Evolutionary conservation across 257 asterid genomes (phyloP).

Genomic region (Asclepias syriaca): DNA sequence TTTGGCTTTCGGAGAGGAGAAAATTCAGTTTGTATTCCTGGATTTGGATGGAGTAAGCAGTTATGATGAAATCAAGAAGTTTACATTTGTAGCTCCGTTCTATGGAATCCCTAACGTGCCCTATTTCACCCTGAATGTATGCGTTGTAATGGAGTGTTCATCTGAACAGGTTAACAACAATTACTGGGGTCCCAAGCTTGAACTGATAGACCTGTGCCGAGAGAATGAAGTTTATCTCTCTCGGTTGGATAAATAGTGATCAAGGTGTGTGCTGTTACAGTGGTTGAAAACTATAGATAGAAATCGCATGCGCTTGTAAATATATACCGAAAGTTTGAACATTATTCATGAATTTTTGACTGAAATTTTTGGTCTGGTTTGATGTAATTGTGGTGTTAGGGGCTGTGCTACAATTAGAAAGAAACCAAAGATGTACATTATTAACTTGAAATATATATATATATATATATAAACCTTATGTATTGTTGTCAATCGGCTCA

Average conservation of each 20-base stretch:
- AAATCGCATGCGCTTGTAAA: neutral
- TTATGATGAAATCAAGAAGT: conserved; percentile 37
- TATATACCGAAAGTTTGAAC: too few relatives aligned
- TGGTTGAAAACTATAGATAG: neutral
- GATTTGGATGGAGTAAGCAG: conserved; percentile 46
- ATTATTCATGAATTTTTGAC: too few relatives aligned
- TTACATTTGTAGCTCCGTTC: conserved; percentile 50
- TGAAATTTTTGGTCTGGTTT: too few relatives aligned
- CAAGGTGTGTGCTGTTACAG: neutral
- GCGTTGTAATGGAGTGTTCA: conserved; percentile 58
- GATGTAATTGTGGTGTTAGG: too few relatives aligned
- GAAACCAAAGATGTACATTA: too few relatives aligned
- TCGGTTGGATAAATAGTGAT: conserved; percentile 14
- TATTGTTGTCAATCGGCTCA: too few relatives aligned
- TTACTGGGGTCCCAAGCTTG: conserved; percentile 42
- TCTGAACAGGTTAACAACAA: conserved; percentile 24
- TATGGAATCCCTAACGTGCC: conserved; percentile 44
- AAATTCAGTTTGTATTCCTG: conserved; percentile 56
- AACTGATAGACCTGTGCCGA: conserved; percentile 42
- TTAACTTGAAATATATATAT: too few relatives aligned
- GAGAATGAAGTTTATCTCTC: conserved; percentile 55
- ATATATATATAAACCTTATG: too few relatives aligned
- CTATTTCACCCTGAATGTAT: conserved; percentile 48
- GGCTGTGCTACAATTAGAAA: too few relatives aligned
- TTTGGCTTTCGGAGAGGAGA: conserved; percentile 29